phyloP scores from a whole-genome alignment of 768 basidiomycete genomes.

The Collybia nuda region DNA sequence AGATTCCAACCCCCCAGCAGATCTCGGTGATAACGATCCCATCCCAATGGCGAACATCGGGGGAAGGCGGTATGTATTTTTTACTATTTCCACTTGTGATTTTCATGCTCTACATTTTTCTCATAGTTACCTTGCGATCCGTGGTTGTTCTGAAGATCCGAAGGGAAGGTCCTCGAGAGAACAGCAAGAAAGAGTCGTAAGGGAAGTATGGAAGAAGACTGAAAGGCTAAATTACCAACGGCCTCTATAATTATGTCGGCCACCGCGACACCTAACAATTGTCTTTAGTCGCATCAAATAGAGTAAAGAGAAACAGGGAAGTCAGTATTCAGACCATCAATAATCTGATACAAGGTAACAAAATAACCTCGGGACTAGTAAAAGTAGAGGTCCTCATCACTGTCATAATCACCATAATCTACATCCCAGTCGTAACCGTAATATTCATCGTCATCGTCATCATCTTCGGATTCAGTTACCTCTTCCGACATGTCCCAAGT shows the following conservation, averaged over 20 bases:
- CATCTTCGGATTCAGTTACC: too few species aligned
- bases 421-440: too few species aligned
- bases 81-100: neutral
- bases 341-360: too few species aligned
- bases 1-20: slow-evolving; percentile 19
- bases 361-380: too few species aligned
- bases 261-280: too few species aligned
- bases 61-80: slow-evolving; percentile 11
- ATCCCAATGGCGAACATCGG: slow-evolving; percentile 22
- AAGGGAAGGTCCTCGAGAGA: slow-evolving; percentile 12
- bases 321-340: too few species aligned
- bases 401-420: too few species aligned
- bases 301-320: too few species aligned
- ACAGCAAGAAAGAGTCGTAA: slow-evolving; percentile 20
- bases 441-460: too few species aligned
- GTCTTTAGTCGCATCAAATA: too few species aligned
- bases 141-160: slow-evolving; percentile 18
- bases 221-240: slow-evolving; percentile 19
- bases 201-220: slow-evolving; percentile 24
- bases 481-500: too few species aligned
- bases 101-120: neutral
- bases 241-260: slow-evolving; percentile 1
- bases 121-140: slow-evolving; percentile 18
- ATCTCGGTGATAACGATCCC: slow-evolving; percentile 10
- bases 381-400: too few species aligned